A percentile compares a stretch with the other conserved stretches of the same genome.
phyloP scores from a whole-genome alignment of 2,329 filamentous ascomycete species.

The Aspergillus ochraceoroseus region DNA sequence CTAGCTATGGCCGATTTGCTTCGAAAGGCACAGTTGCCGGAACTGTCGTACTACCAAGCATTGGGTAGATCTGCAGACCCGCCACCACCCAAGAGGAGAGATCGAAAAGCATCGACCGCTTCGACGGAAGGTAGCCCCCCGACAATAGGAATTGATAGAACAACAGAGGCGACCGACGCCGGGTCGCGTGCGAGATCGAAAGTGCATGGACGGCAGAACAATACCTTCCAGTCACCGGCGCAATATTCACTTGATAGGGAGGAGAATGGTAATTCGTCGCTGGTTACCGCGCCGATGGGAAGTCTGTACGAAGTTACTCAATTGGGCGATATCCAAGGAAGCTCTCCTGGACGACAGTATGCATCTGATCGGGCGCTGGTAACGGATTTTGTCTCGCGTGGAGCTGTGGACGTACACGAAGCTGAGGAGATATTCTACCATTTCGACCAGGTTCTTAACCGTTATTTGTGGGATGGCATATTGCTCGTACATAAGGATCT shows the following conservation, averaged over 20 bases:
- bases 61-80: constrained; percentile 29
- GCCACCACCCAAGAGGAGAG: constrained; percentile 28
- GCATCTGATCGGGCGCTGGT: constrained; percentile 34
- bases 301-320: constrained; percentile 50
- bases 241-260: constrained; percentile 37
- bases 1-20: constrained; percentile 38
- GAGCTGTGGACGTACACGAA: constrained; percentile 44
- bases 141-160: constrained; percentile 18
- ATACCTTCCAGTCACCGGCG: constrained; percentile 25
- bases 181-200: too few species aligned
- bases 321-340: constrained; percentile 36
- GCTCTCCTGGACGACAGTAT: constrained; percentile 31
- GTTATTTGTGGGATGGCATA: constrained; percentile 43
- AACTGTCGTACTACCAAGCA: constrained; percentile 38
- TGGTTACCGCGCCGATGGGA: constrained; percentile 45
- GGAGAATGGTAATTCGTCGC: constrained; percentile 34
- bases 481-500: constrained; percentile 46
- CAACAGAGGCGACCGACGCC: constrained; percentile 17
- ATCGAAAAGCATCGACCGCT: constrained; percentile 33
- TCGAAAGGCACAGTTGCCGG: constrained; percentile 35
- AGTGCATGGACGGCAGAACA: too few species aligned
- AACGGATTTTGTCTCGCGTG: constrained; percentile 51
- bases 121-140: constrained; percentile 31
- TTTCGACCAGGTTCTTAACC: constrained; percentile 41
- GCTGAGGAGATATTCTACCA: constrained; percentile 41